Evolutionary conservation across 352 stramenopile species (phyloP).

Genomic region (Plasmopara muralis): DNA sequence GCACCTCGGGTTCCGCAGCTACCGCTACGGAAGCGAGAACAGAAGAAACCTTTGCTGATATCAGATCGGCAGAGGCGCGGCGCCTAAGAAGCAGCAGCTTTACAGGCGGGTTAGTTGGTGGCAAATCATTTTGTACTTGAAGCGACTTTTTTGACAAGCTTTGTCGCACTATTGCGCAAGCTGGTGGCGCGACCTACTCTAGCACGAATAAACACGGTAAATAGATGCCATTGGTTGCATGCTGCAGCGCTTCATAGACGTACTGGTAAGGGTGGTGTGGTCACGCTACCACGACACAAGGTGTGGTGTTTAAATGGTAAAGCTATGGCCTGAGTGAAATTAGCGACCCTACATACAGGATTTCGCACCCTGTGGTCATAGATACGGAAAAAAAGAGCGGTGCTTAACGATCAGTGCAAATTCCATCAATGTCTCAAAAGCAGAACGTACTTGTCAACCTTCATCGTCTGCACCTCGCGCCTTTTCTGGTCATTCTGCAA

Average conservation of each 20-base stretch:
- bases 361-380: conserved; percentile 15
- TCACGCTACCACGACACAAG: conserved; percentile 11
- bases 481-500: conserved; percentile 40
- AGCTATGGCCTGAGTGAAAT: conserved; percentile 6
- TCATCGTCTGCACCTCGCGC: conserved; percentile 19
- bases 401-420: neutral
- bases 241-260: neutral
- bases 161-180: conserved; percentile 5
- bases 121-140: conserved; percentile 20
- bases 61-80: conserved; percentile 19
- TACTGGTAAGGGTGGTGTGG: conserved; percentile 1
- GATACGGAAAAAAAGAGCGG: conserved; percentile 13
- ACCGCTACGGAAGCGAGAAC: conserved; percentile 1
- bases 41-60: conserved; percentile 11
- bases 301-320: conserved; percentile 12
- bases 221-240: conserved; percentile 3
- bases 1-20: conserved; percentile 4
- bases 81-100: conserved; percentile 56
- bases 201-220: conserved; percentile 5
- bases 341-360: neutral
- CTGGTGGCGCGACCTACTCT: conserved; percentile 1
- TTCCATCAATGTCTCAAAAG: neutral
- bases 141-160: conserved; percentile 8
- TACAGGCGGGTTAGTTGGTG: conserved; percentile 47
- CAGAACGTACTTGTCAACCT: conserved; percentile 22